Evolutionary conservation across 2,329 filamentous ascomycete species (phyloP).

Genomic region (Ophiosphaerella herpotricha): DNA sequence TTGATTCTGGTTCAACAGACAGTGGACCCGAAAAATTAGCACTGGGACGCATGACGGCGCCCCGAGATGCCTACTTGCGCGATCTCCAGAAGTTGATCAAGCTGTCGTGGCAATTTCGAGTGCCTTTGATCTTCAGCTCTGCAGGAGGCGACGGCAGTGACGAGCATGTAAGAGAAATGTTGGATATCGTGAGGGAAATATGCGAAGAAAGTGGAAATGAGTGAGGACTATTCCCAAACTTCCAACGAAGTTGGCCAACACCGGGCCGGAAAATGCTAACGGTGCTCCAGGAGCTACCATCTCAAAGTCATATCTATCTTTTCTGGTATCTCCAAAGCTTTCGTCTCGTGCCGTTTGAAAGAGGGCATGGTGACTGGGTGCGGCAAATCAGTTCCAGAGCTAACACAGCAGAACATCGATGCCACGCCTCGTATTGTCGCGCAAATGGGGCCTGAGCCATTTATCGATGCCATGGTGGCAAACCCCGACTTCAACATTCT

Average conservation of each 20-base stretch:
- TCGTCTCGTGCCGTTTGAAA: slow-evolving; percentile 11
- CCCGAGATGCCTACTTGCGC: slow-evolving; percentile 18
- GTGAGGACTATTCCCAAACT: not conserved
- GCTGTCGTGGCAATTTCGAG: slow-evolving; percentile 11
- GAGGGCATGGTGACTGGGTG: slow-evolving; percentile 41
- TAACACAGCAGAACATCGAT: slow-evolving; percentile 48
- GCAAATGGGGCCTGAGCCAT: slow-evolving; percentile 56
- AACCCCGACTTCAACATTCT: slow-evolving; percentile 54
- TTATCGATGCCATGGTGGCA: slow-evolving; percentile 48
- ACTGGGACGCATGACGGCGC: slow-evolving; percentile 20
- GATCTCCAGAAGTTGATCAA: slow-evolving; percentile 25
- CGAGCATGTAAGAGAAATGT: slow-evolving; percentile 26
- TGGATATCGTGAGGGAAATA: slow-evolving; percentile 20
- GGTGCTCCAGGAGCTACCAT: slow-evolving; percentile 12
- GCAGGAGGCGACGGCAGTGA: slow-evolving; percentile 30
- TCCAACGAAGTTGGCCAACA: not conserved
- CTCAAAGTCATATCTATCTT: slow-evolving; percentile 22
- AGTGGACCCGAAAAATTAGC: slow-evolving; percentile 29
- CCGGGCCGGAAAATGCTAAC: too few relatives aligned
- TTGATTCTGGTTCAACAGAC: slow-evolving; percentile 33
- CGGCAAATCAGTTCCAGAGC: slow-evolving; percentile 43
- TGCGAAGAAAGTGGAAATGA: not conserved
- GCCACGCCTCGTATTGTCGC: slow-evolving; percentile 47
- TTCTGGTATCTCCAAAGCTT: slow-evolving; percentile 33
- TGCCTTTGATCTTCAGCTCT: slow-evolving; percentile 26